Evolutionary conservation across 2,329 filamentous ascomycete genomes (phyloP).

Genomic region (Sporothrix phasma): DNA sequence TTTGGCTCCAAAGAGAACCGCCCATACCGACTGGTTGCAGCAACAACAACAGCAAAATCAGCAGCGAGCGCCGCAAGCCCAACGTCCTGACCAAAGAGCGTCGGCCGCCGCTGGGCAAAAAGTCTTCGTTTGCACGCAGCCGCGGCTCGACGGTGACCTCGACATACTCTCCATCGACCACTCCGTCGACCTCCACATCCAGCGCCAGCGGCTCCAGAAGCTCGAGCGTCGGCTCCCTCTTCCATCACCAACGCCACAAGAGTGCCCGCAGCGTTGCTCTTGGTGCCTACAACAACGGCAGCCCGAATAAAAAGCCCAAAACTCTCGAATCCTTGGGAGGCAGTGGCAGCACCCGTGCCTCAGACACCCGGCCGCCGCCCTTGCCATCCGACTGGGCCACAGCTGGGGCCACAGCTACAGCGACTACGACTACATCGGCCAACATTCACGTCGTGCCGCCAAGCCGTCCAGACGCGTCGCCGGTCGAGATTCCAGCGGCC

Average conservation of each 20-base stretch:
- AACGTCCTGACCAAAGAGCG: constrained; percentile 36
- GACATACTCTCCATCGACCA: neutral
- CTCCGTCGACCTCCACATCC: constrained; percentile 12
- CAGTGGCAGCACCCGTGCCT: neutral
- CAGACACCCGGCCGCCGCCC: constrained; percentile 4
- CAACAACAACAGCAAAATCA: neutral
- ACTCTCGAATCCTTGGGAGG: neutral
- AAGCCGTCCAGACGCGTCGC: neutral
- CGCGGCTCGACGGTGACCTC: constrained; percentile 28
- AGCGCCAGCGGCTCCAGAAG: constrained; percentile 21
- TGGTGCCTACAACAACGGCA: neutral
- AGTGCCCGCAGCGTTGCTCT: constrained; percentile 17
- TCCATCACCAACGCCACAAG: constrained; percentile 7
- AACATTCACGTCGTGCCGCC: neutral
- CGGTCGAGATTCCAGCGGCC: neutral
- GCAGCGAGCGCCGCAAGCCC: constrained; percentile 20
- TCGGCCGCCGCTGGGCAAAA: constrained; percentile 44
- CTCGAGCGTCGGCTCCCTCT: neutral
- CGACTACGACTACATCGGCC: neutral
- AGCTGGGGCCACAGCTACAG: neutral
- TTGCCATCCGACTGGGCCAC: constrained; percentile 5
- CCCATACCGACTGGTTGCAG: neutral
- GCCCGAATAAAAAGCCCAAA: neutral
- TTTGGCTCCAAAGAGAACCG: neutral
- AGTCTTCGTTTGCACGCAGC: constrained; percentile 39